phyloP scores from a whole-genome alignment of 495 filamentous ascomycete genomes.

The Podospora bellae-mahoneyi region DNA sequence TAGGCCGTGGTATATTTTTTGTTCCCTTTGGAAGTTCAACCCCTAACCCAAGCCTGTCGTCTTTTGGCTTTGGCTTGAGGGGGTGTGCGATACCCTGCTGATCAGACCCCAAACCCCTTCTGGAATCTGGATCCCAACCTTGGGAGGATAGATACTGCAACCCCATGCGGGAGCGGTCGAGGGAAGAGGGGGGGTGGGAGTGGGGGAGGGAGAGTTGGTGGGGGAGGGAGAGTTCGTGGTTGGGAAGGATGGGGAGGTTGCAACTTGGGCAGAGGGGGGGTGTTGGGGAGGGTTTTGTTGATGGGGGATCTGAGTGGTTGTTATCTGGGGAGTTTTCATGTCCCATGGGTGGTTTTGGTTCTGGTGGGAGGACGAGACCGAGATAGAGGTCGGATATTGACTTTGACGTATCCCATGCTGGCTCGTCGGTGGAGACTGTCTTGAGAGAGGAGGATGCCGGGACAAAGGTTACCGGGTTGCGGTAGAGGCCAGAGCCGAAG shows the following conservation, averaged over 20 bases:
- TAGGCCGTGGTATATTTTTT: not conserved
- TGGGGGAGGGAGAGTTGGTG: constrained; percentile 80
- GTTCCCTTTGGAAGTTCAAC: constrained; percentile 9
- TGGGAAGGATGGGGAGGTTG: not conserved
- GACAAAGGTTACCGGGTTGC: constrained; percentile 76
- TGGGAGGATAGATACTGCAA: constrained; percentile 69
- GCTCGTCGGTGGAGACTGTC: constrained; percentile 30
- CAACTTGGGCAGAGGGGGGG: constrained; percentile 21
- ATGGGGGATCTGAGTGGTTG: too few species aligned
- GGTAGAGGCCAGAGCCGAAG: constrained; percentile 74
- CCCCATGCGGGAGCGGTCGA: constrained; percentile 75
- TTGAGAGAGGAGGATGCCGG: constrained; percentile 55
- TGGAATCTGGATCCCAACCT: constrained; percentile 84
- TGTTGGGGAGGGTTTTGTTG: not conserved
- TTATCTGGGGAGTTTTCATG: not conserved
- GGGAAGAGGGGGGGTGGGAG: constrained; percentile 77
- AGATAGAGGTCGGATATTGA: constrained; percentile 64
- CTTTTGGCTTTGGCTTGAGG: constrained; percentile 48
- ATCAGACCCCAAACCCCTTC: constrained; percentile 64
- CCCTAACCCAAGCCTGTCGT: not conserved
- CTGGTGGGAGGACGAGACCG: constrained; percentile 41
- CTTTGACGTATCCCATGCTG: constrained; percentile 7
- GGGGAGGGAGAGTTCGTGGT: constrained; percentile 53
- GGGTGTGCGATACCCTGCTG: constrained; percentile 75
- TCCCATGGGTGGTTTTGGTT: not conserved